A percentile compares a stretch with the other conserved stretches of the same genome.
Evolutionary conservation across 1,284 basidiomycete species (phyloP).

Genomic region (Tylopilus orsonianus): DNA sequence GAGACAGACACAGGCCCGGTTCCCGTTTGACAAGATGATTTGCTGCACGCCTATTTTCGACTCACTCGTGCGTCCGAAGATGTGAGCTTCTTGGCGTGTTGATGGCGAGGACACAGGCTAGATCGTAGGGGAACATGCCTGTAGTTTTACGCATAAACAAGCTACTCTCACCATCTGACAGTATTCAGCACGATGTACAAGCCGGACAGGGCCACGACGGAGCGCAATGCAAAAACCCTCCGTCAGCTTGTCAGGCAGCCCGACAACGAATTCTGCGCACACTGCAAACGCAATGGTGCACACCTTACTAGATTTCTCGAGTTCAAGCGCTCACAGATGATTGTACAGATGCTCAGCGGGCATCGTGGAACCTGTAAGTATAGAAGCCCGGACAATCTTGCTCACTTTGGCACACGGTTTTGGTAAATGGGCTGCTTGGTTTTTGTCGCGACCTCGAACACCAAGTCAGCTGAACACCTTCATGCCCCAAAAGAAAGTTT

Average conservation of each 20-base stretch:
- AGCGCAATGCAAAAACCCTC: constrained; percentile 72
- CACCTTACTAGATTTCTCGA: constrained; percentile 9
- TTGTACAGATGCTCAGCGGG: constrained; percentile 89
- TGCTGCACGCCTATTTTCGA: too few species aligned
- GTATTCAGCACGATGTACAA: constrained; percentile 50
- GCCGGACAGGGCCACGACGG: constrained; percentile 84
- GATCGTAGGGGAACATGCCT: constrained; percentile 22
- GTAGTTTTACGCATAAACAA: too few species aligned
- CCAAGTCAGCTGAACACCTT: too few species aligned
- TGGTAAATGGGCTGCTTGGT: too few species aligned
- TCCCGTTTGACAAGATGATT: too few species aligned
- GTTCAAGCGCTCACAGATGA: not conserved
- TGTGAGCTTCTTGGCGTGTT: constrained; percentile 71
- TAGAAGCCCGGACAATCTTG: not conserved
- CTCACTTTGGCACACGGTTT: constrained; percentile 9
- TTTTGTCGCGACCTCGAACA: too few species aligned
- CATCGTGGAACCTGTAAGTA: constrained; percentile 92
- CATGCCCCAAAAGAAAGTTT: too few species aligned
- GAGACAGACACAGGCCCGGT: too few species aligned
- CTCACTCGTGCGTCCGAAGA: too few species aligned
- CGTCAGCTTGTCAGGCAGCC: constrained; percentile 84
- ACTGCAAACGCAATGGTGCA: constrained; percentile 91
- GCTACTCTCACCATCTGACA: too few species aligned
- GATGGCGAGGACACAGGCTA: constrained; percentile 39
- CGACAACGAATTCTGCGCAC: constrained; percentile 93